These are phyloP conservation scores for Kodamaea derodonti DNA, from an alignment of 1,139 yeast species.

Conservation along the genomic window DNA sequence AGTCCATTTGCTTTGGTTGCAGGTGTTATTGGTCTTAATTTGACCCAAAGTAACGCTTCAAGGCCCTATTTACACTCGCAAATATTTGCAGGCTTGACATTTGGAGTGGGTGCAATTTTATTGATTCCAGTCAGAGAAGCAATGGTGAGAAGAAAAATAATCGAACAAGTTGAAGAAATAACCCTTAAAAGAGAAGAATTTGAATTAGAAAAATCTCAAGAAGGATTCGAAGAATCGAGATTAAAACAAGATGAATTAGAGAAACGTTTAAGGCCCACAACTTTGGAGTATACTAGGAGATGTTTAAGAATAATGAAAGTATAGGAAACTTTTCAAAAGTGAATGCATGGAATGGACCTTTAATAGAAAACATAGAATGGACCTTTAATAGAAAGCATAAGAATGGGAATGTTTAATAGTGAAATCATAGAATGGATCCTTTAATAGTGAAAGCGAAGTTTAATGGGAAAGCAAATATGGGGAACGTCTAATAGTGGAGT, in stretches of 20 bases:
- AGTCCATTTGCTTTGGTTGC: slow-evolving; percentile 2
- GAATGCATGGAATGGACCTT: no score
- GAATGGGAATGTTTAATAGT: no score
- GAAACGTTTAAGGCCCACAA: background rate
- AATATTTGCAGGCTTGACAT: slow-evolving; percentile 2
- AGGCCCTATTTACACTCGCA: slow-evolving; percentile 5
- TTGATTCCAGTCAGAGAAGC: slow-evolving; percentile 1
- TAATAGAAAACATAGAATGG: no score
- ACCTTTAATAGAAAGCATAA: no score
- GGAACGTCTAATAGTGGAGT: no score
- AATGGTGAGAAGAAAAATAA: background rate
- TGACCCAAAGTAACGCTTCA: background rate
- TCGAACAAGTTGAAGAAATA: background rate
- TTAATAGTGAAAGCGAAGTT: no score
- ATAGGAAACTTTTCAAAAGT: background rate
- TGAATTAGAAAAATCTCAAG: background rate
- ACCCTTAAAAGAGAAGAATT: background rate
- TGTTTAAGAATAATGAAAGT: background rate
- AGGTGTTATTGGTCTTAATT: slow-evolving; percentile 2
- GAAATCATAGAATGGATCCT: no score
- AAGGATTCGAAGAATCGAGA: background rate
- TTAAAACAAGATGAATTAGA: background rate
- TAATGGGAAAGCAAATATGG: no score
- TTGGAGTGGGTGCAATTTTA: background rate
- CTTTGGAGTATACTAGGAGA: background rate